Conservation (phyloP, 2,329 filamentous ascomycete species). For the Fusarium redolens region DNA sequence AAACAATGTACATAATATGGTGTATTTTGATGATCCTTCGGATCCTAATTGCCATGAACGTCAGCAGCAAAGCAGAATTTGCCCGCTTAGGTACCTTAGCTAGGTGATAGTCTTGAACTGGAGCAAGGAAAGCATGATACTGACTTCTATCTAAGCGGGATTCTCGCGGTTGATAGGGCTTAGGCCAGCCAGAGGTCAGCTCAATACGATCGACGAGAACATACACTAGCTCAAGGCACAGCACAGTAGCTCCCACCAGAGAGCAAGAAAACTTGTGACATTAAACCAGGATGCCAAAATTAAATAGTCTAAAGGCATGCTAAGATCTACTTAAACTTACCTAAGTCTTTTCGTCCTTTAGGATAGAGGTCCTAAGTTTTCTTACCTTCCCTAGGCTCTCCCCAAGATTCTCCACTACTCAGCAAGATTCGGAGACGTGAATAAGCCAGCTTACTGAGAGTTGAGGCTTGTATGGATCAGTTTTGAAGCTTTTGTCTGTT, state of each 20-base stretch:
- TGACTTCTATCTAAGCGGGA: neutral
- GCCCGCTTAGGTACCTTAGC: neutral
- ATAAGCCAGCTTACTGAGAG: constrained; percentile 15
- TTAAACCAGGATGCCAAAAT: too few relatives aligned
- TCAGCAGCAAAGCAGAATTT: neutral
- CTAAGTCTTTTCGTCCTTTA: too few relatives aligned
- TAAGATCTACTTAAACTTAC: too few relatives aligned
- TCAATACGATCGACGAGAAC: neutral
- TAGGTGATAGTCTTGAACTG: neutral
- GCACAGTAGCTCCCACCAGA: neutral
- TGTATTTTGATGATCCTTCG: neutral
- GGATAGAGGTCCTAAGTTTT: too few relatives aligned
- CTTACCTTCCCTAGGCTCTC: neutral
- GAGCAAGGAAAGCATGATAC: neutral
- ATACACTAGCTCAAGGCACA: constrained; percentile 4
- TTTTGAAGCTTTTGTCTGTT: neutral
- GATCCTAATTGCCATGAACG: neutral
- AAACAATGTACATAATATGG: neutral
- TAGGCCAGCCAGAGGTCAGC: neutral
- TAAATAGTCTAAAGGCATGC: too few relatives aligned
- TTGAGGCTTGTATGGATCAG: neutral
- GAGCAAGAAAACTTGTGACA: too few relatives aligned
- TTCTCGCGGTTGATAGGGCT: neutral
- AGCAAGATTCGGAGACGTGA: neutral
- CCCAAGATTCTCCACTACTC: neutral